phyloP scores from a whole-genome alignment of 257 asterid genomes.

The Parsonsia alboflavescens region DNA sequence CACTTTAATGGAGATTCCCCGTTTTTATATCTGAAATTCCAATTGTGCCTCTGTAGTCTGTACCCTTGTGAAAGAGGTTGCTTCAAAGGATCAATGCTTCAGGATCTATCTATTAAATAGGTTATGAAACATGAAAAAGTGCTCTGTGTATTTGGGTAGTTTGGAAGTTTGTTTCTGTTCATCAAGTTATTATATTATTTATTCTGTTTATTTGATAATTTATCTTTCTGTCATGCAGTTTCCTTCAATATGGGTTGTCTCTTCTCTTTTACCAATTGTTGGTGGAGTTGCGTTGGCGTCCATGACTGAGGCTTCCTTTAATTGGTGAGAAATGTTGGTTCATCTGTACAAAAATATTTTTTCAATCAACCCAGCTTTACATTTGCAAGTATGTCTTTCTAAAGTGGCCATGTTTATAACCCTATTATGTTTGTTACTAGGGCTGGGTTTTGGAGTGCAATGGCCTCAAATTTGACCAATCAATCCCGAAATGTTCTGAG shows the following conservation, averaged over 20 bases:
- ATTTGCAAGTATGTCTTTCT: background rate
- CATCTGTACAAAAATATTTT: constrained; percentile 9
- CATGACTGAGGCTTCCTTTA: constrained; percentile 80
- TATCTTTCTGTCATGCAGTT: constrained; percentile 34
- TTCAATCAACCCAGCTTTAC: constrained; percentile 14
- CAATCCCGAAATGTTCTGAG: constrained; percentile 96
- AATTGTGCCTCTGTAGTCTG: background rate
- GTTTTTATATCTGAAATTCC: background rate
- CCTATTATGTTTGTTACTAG: constrained; percentile 27
- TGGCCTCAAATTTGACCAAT: constrained; percentile 96
- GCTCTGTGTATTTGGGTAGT: background rate
- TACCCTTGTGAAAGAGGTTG: background rate
- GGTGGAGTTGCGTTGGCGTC: constrained; percentile 97
- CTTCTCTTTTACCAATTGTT: constrained; percentile 85
- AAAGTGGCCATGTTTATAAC: constrained; percentile 7
- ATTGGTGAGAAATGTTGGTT: constrained; percentile 50
- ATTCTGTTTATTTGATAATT: background rate
- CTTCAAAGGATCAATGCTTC: background rate
- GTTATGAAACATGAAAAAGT: background rate
- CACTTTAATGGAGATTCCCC: background rate
- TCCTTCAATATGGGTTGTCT: constrained; percentile 75
- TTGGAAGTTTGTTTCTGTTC: background rate
- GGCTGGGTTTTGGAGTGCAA: constrained; percentile 97
- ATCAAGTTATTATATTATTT: background rate
- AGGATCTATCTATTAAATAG: too few relatives aligned